Conservation (phyloP, 225 moss, liverwort and hornwort species). For the Takakia lepidozioides region DNA sequence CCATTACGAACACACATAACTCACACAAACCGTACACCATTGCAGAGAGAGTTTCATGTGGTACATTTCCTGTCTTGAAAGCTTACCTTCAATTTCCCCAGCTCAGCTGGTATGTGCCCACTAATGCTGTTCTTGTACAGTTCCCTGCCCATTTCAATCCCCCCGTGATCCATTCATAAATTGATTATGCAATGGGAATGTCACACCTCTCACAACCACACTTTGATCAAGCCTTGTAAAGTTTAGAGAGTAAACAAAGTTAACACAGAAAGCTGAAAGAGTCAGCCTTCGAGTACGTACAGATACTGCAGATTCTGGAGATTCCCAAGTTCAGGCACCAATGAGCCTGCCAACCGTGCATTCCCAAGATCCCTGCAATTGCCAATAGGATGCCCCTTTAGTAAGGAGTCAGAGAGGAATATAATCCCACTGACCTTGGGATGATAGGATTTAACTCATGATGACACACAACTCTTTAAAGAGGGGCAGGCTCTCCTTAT, state of each 20-base stretch:
- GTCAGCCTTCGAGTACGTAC: conserved; percentile 21
- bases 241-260: too few species aligned
- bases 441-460: not conserved
- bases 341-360: conserved; percentile 47
- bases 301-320: conserved; percentile 49
- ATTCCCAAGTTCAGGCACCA: conserved; percentile 56
- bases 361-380: conserved; percentile 54
- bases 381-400: not conserved
- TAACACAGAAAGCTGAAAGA: too few species aligned
- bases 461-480: too few species aligned
- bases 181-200: too few species aligned
- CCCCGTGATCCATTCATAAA: too few species aligned
- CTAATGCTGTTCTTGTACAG: conserved; percentile 53
- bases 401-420: not conserved
- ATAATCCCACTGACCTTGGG: too few species aligned
- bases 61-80: too few species aligned
- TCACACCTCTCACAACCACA: too few species aligned
- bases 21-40: too few species aligned
- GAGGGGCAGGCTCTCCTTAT: too few species aligned
- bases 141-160: conserved; percentile 23
- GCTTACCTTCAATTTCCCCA: conserved; percentile 44
- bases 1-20: not conserved
- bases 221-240: too few species aligned
- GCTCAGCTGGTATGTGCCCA: conserved; percentile 38
- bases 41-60: too few species aligned